Evolutionary conservation across 139 green algal genomes (phyloP), one percentile per base, ranked within the genome.

Genomic region (Mesostigma viride): DNA sequence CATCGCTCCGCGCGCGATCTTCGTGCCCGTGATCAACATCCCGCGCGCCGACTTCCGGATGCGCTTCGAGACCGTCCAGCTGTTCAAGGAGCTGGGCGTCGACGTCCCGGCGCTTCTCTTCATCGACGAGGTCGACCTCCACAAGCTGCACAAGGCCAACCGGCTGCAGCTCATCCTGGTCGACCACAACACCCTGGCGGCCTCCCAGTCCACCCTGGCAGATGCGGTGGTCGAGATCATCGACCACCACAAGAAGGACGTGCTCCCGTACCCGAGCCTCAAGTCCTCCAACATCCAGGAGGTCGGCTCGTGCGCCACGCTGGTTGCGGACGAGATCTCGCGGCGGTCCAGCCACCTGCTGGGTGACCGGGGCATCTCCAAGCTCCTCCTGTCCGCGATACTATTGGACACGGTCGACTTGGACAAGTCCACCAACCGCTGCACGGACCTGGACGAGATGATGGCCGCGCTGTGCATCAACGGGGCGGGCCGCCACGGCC

Each of bases 281-380:
- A 63, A 69, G 3, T 33, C 63, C 4, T 69, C 28, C 22, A 69
- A 59, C 6, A 67, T 69, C 27, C 40, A 67, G 34, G 3, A 71
- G 64, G 64, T 71, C 24, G 64, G 64, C 20, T 65, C 47, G n/a
- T 71, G 64, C 34, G 68, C 4, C n/a, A 66, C 64, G 26, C 24
- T 71, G 44, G 46, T 71, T 40, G 64, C 64, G 24, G 40, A 71
- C 5, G 26, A 68, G 31, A 65, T 71, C 57, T 71, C 64, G 5
- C n/a, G 68, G 33, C 22, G 17, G 5, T 3, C 44, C n/a, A 31
- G 45, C 31, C 14, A 53, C 14, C 64, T 71, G 22, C 45, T 71
- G 32, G 45, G 20, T 3, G 58, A 65, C 24, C 64, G 45, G 2
- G 64, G 20, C 33, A 5, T 71, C 22, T 64, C 24, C 45, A 40